Base-by-base conservation (phyloP, 2,329 filamentous ascomycete species). In the Penicillium oxalicum region DNA sequence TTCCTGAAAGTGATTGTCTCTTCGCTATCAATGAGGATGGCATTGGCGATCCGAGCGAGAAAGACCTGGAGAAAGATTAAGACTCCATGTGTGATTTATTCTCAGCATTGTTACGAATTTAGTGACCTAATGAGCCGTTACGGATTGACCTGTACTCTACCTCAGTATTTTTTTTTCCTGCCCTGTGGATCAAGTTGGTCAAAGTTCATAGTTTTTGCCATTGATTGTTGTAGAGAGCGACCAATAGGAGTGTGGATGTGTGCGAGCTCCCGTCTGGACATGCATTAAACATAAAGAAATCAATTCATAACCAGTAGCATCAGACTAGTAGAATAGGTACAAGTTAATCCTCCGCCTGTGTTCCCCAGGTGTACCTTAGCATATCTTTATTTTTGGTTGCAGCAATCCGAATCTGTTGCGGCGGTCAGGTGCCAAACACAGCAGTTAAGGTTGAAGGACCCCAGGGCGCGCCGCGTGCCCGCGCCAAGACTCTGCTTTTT, bases 21-120 rank as follows among this genome's bases (percentile, higher is more conserved):
- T 98, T 98, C 72, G 91, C 93, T 40, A 98, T 98, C 67, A 89
- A 88, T 49, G 94, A 97, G 70, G 90, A 96, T 67, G 93, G 93
- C 38, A 98, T 98, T 63, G 89, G 89, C 27, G 93, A 98, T 67
- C 93, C 93, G 39, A 88, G 86, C 50, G 91, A 93, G 40, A 98
- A 98, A 76, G 93, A 98, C 63, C 71, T 91, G 67, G 91, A 97
- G 66, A 95, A 94, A 72, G 86, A 89, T 48, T 81, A 70, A 61
- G 41, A 32, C 26, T 24, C 18, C 36, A 39, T 35, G 18, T 29
- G 33, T 29, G 8, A 42, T 48, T 51, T 33, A 45, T 45, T 53
- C 49, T 18, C 2, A 18, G 42, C 49, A 40, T 52, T 50, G 58
- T 60, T 45, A 61, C 52, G 55, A 63, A 50, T 45, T 60, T 58